phyloP scores from a whole-genome alignment of 2,329 filamentous ascomycete genomes.

The Fonsecaea erecta region DNA sequence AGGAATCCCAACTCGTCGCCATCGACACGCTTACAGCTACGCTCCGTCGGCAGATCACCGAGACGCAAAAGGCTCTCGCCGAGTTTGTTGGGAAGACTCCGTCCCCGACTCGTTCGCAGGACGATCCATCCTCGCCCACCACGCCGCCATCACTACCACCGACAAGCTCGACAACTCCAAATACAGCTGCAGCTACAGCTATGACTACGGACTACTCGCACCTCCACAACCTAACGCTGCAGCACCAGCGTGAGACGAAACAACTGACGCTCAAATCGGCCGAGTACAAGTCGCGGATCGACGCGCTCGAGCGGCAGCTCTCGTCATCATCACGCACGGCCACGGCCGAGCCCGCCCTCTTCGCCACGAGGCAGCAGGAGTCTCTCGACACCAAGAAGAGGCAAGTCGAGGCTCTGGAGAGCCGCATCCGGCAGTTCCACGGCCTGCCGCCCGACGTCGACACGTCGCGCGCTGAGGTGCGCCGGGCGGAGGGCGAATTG shows the following conservation, averaged over 20 bases:
- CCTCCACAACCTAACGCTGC: constrained; percentile 71
- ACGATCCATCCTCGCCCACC: not conserved
- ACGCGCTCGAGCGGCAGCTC: constrained; percentile 45
- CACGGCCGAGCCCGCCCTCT: not conserved
- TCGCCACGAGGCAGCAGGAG: constrained; percentile 14
- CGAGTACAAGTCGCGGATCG: constrained; percentile 66
- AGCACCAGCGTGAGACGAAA: constrained; percentile 73
- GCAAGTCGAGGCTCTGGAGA: constrained; percentile 61
- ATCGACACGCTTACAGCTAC: constrained; percentile 18
- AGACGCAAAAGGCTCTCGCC: constrained; percentile 21
- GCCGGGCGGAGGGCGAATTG: constrained; percentile 68
- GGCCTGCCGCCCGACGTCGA: constrained; percentile 73
- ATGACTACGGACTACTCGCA: constrained; percentile 46
- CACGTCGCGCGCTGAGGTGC: constrained; percentile 71
- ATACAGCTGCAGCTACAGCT: constrained; percentile 33
- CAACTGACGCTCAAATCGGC: constrained; percentile 67
- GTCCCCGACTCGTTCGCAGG: not conserved
- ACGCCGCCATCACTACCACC: constrained; percentile 2
- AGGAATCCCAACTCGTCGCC: constrained; percentile 58
- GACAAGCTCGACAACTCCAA: constrained; percentile 39
- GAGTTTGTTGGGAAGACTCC: not conserved
- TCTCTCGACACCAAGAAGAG: constrained; percentile 54
- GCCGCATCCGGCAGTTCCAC: constrained; percentile 68
- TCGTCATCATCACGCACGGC: not conserved
- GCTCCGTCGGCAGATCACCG: constrained; percentile 37